Evolutionary conservation across 192 early-diverging fungal genomes (phyloP), one percentile per base, ranked within the genome.

Genomic region (Physocladia obscura): DNA sequence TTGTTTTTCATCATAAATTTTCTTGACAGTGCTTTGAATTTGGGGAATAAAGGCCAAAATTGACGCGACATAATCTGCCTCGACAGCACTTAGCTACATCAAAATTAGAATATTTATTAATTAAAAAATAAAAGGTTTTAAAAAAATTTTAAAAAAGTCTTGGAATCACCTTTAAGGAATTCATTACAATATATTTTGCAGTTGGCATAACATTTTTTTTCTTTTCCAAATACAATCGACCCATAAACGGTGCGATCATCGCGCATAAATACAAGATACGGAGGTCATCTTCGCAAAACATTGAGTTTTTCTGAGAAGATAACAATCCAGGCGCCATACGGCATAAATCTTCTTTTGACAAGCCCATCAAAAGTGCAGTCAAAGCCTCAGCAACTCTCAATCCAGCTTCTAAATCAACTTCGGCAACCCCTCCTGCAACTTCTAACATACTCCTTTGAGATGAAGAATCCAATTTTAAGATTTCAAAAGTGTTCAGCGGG

Each of bases 141-240:
- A 36, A 61, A 26, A 59, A 26, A 8, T n/a, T n/a, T 44, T n/a
- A 37, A 55, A 56, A 57, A 26, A 29, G 8, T 4, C 30, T 3
- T 21, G 35, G 15, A 34, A n/a, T 15, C 30, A 77, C 73, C 67
- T 77, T 77, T 29, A 77, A 44, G 31, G 69, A 49, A 15, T 76
- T 57, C 67, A 67, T 64, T n/a, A 77, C 52, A 2, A 77, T 57
- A 49, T 52, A 76, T 44, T 65, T 59, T 2, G 65, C 15, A 4
- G 57, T 59, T 19, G 76, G 57, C 47, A 76, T 32, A 34, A 68
- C 65, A 19, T 69, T 54, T 40, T 74, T 76, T 26, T 76, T 76
- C 56, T 77, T 77, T 58, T 77, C 76, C 47, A 62, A 22, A 37
- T 51, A 70, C 22, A 39, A n/a, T 19, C 48, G 57, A 6, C 44